Percentiles rank a stretch among this genome's conserved stretches.
Evolutionary conservation across 2,329 filamentous ascomycete species (phyloP).

Genomic region (Monilinia fructigena): DNA sequence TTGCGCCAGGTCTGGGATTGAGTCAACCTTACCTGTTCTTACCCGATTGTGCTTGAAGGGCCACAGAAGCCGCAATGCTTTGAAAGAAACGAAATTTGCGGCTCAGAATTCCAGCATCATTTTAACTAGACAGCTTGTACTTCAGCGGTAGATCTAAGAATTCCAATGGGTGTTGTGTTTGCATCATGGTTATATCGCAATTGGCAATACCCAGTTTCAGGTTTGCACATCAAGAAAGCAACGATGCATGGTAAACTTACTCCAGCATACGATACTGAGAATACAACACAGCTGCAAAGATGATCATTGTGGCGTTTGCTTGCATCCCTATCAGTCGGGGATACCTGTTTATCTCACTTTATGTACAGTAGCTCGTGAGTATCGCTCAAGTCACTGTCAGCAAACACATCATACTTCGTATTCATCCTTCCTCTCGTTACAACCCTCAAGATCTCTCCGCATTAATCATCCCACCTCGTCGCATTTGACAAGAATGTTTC

Average conservation of each 20-base stretch:
- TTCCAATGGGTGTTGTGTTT: neutral
- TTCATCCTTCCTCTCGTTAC: slow-evolving; percentile 18
- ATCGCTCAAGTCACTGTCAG: slow-evolving; percentile 10
- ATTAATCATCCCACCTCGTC: neutral
- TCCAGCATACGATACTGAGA: neutral
- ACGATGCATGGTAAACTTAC: neutral
- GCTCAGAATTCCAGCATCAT: neutral
- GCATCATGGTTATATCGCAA: neutral
- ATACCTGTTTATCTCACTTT: slow-evolving; percentile 4
- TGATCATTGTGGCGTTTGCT: slow-evolving; percentile 12
- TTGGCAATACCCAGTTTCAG: neutral
- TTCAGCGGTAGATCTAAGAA: neutral
- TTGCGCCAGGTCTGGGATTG: neutral
- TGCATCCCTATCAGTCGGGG: neutral
- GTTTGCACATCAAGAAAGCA: neutral
- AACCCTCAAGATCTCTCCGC: slow-evolving; percentile 1
- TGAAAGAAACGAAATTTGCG: slow-evolving; percentile 1
- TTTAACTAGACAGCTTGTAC: neutral
- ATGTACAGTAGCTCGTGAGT: slow-evolving; percentile 15
- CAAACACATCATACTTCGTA: slow-evolving; percentile 17
- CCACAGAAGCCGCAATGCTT: neutral
- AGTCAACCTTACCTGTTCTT: neutral
- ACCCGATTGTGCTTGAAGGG: neutral
- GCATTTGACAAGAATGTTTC: neutral
- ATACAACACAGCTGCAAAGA: slow-evolving; percentile 11